Percentiles rank a stretch among this genome's conserved stretches.
Conservation (phyloP, 2,329 filamentous ascomycete genomes). For the Pseudocercospora fuligena region DNA sequence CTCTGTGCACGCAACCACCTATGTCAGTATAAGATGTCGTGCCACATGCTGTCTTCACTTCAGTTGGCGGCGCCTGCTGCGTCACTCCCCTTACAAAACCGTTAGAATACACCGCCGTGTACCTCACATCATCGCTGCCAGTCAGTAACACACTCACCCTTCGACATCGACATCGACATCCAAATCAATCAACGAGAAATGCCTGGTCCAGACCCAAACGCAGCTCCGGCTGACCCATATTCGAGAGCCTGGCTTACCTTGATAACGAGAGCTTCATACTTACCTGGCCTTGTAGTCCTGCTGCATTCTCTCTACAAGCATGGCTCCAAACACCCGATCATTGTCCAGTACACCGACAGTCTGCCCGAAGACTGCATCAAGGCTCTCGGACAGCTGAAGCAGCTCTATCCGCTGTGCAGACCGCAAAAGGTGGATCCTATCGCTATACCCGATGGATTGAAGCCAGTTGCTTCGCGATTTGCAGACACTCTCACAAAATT, state of each 20-base stretch:
- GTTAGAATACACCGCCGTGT: neutral
- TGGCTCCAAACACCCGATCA: constrained; percentile 52
- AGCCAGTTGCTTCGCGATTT: constrained; percentile 56
- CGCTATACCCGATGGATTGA: constrained; percentile 19
- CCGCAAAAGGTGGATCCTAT: constrained; percentile 37
- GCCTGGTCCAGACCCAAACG: constrained; percentile 20
- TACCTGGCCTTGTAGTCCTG: constrained; percentile 58
- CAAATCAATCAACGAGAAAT: neutral
- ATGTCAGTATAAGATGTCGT: neutral
- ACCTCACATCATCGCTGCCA: neutral
- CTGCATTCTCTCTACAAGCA: constrained; percentile 55
- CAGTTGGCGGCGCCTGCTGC: neutral
- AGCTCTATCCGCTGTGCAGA: constrained; percentile 47
- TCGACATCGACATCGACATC: neutral
- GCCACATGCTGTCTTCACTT: neutral
- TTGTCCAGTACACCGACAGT: constrained; percentile 56
- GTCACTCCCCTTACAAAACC: neutral
- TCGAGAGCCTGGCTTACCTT: constrained; percentile 45
- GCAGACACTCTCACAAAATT: constrained; percentile 62
- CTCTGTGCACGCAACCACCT: neutral
- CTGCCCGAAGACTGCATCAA: constrained; percentile 49
- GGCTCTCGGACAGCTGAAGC: constrained; percentile 48
- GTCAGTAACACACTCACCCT: neutral
- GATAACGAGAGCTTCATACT: constrained; percentile 57
- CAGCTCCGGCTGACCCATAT: constrained; percentile 17